A percentile compares a stretch with the other conserved stretches of the same genome.
Evolutionary conservation across 1,284 basidiomycete genomes (phyloP).

Genomic region (Xanthoconium separans): DNA sequence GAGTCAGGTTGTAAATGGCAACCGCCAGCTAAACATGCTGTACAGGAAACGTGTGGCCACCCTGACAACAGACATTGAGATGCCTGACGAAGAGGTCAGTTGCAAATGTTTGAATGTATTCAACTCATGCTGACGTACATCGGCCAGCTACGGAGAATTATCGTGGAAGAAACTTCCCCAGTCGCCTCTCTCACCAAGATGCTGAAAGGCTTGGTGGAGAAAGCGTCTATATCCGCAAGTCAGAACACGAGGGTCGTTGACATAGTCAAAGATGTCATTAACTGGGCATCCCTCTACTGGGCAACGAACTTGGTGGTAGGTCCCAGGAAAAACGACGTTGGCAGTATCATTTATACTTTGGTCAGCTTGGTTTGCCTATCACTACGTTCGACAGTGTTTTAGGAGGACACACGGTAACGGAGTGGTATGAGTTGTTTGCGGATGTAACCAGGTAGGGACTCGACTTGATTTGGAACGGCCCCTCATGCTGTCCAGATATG

Average conservation of each 20-base stretch:
- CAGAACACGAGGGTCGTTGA: slow-evolving; percentile 49
- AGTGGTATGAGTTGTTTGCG: slow-evolving; percentile 51
- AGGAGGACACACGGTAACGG: slow-evolving; percentile 50
- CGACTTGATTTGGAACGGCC: neutral
- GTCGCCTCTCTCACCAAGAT: slow-evolving; percentile 11
- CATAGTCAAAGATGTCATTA: slow-evolving; percentile 72
- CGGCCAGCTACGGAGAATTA: slow-evolving; percentile 9
- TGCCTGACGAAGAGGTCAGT: slow-evolving; percentile 18
- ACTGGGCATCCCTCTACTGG: slow-evolving; percentile 65
- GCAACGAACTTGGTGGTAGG: slow-evolving; percentile 61
- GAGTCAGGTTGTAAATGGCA: neutral
- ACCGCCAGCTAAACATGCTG: neutral
- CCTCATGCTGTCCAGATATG: slow-evolving; percentile 44
- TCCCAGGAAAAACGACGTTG: neutral
- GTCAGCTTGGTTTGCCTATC: slow-evolving; percentile 57
- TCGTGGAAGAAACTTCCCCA: slow-evolving; percentile 13
- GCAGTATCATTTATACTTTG: slow-evolving; percentile 23
- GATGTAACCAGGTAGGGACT: slow-evolving; percentile 50
- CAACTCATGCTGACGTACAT: neutral
- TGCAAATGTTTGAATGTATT: neutral
- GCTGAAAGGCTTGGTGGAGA: slow-evolving; percentile 15
- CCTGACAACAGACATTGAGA: slow-evolving; percentile 17
- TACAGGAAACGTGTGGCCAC: slow-evolving; percentile 22
- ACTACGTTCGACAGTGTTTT: slow-evolving; percentile 47
- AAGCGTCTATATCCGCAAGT: slow-evolving; percentile 33